phyloP scores from a whole-genome alignment of 331 rosid species.

The Rosa hybrid region DNA sequence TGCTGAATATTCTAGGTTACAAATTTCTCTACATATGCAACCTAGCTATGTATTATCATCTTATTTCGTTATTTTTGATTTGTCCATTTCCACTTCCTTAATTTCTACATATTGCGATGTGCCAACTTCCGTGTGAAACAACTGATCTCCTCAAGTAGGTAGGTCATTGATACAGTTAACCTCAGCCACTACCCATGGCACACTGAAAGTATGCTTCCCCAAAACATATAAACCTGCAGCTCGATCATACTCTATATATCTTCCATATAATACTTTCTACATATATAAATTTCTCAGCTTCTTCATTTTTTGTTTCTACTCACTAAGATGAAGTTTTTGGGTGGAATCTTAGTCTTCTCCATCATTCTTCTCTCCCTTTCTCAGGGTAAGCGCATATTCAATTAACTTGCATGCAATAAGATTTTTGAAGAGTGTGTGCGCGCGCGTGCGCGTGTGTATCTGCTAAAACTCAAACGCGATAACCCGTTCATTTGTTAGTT shows the following conservation, averaged over 20 bases:
- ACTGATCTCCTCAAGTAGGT: conserved; percentile 7
- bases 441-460: too few relatives aligned
- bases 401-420: not conserved
- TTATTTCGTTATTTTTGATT: not conserved
- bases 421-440: not conserved
- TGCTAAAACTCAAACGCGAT: not conserved
- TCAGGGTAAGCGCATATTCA: not conserved
- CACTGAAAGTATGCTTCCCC: not conserved
- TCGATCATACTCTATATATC: not conserved
- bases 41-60: not conserved
- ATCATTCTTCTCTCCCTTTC: not conserved
- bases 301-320: not conserved
- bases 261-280: not conserved
- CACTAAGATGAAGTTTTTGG: not conserved
- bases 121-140: conserved; percentile 2
- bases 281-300: not conserved
- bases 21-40: not conserved
- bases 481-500: not conserved
- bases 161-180: not conserved
- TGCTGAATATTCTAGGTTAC: not conserved
- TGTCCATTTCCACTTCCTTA: not conserved
- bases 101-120: not conserved
- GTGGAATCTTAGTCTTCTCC: conserved; percentile 10
- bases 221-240: conserved; percentile 3
- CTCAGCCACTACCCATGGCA: not conserved